Evolutionary conservation across 768 basidiomycete genomes (phyloP).

Genomic region (Naematelia aurantialba): DNA sequence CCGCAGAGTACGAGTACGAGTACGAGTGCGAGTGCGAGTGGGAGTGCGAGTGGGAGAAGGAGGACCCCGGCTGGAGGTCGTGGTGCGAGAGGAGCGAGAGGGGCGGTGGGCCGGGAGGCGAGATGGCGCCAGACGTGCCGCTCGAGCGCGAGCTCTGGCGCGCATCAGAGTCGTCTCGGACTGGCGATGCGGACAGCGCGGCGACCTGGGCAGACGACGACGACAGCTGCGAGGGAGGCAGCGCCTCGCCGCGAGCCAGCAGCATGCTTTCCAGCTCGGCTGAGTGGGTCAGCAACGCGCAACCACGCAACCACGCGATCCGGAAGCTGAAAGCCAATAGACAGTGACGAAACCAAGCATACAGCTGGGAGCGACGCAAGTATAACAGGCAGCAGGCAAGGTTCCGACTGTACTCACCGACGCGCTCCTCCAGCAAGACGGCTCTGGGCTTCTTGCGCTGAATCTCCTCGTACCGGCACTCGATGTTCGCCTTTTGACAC

Average conservation of each 20-base stretch:
- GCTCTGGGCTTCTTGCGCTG: constrained; percentile 26
- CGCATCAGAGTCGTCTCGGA: neutral
- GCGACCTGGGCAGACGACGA: constrained; percentile 1
- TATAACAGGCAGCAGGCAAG: too few species aligned
- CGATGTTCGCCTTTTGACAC: constrained; percentile 28
- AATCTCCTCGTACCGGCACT: constrained; percentile 39
- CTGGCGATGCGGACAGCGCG: neutral
- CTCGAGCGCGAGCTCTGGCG: neutral
- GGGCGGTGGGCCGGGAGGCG: neutral
- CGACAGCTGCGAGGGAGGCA: constrained; percentile 18
- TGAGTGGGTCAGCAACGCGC: too few species aligned
- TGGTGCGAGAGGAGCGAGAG: neutral
- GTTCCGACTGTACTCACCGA: constrained; percentile 39
- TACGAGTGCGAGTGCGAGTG: too few species aligned
- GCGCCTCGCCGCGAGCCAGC: constrained; percentile 1
- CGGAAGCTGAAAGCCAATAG: too few species aligned
- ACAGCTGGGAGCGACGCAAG: too few species aligned
- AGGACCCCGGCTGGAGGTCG: neutral
- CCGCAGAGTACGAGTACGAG: too few species aligned
- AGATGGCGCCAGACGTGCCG: neutral
- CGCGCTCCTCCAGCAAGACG: constrained; percentile 35
- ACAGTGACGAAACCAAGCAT: too few species aligned
- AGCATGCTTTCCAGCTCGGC: constrained; percentile 20
- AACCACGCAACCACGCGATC: too few species aligned
- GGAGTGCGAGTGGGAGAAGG: too few species aligned